Base-by-base conservation (phyloP, 2,329 filamentous ascomycete genomes). In the Pestalotiopsis sp. region DNA sequence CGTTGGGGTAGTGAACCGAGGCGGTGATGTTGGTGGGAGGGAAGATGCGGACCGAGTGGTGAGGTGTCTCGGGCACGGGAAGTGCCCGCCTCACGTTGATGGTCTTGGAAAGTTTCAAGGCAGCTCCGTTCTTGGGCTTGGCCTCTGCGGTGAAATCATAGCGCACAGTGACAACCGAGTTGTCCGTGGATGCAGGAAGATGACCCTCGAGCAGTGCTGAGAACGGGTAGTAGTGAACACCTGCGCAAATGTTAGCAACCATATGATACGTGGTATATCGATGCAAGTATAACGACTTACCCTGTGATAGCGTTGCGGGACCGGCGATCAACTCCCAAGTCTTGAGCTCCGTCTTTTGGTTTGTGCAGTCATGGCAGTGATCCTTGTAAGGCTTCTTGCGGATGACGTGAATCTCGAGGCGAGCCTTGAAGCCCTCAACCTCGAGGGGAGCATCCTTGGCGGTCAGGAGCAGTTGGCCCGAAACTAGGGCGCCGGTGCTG, bases 1-100 rank as follows among this genome's bases (percentile, higher is more conserved):
- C 89, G 49, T 93, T 90, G 61, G 92, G 92, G 71, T 97, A 91
- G 75, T 93, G 91, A 71, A 96, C 92, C 76, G 91, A 91, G 69
- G 94, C 93, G 73, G 93, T 95, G 76, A 99, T 91, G 81, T 97
- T 96, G 73, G 96, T 99, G 0, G 96, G 95, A 62, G 95, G 96
- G 82, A 99, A 99, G 76, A 98, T 93, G 76, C 95, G 93, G 71
- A 97, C 91, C 17, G 93, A 97, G 81, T 95, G 91, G 81, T 97
- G 95, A 70, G 97, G 94, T 66, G 88, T 86, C 63, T 94, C 92
- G 2, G 93, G 89, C 66, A 92, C 81, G 7, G 82, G 86, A 31
- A 98, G 88, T 41, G 94, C 92, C 70, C 95, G 93, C 82, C 91
- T 91, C 73, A 98, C 87, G 67, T 90, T 85, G 59, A 98, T 84